phyloP scores from a whole-genome alignment of 768 basidiomycete species.

The Botryobasidium botryosum region DNA sequence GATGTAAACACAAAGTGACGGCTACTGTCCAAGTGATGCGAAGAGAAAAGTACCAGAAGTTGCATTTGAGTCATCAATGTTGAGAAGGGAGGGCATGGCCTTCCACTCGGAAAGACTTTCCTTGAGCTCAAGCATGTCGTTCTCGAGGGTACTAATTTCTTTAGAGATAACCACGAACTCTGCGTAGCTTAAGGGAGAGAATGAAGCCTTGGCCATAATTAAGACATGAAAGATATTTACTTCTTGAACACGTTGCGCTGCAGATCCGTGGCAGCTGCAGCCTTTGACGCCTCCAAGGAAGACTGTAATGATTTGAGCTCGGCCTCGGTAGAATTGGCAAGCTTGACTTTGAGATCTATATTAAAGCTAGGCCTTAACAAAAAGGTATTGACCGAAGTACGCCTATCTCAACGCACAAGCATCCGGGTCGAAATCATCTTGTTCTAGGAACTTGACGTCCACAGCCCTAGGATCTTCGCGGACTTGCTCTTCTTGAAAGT shows the following conservation, averaged over 20 bases:
- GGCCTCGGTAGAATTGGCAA: slow-evolving; percentile 78
- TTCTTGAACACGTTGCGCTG: slow-evolving; percentile 93
- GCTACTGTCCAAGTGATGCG: slow-evolving; percentile 31
- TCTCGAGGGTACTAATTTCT: slow-evolving; percentile 90
- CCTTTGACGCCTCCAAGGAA: slow-evolving; percentile 50
- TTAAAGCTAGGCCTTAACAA: slow-evolving; percentile 9
- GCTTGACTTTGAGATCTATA: slow-evolving; percentile 60
- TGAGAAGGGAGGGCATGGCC: slow-evolving; percentile 81
- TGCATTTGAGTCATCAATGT: slow-evolving; percentile 62
- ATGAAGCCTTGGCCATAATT: not conserved
- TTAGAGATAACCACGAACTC: slow-evolving; percentile 95
- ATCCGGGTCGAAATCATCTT: slow-evolving; percentile 75
- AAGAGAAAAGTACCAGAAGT: too few relatives aligned
- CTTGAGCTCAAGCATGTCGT: slow-evolving; percentile 94
- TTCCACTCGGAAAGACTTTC: slow-evolving; percentile 91
- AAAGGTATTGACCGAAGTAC: not conserved
- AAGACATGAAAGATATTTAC: slow-evolving; percentile 24
- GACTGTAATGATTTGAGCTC: slow-evolving; percentile 63
- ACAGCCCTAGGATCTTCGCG: slow-evolving; percentile 43
- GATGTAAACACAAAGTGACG: not conserved
- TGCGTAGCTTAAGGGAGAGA: slow-evolving; percentile 48
- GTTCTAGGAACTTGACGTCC: slow-evolving; percentile 46
- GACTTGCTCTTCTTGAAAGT: slow-evolving; percentile 25
- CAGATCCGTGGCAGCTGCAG: slow-evolving; percentile 59
- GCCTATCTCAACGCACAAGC: slow-evolving; percentile 43